Evolutionary conservation across 148 eudicot species (phyloP).

Genomic region (Agrostemma githago): DNA sequence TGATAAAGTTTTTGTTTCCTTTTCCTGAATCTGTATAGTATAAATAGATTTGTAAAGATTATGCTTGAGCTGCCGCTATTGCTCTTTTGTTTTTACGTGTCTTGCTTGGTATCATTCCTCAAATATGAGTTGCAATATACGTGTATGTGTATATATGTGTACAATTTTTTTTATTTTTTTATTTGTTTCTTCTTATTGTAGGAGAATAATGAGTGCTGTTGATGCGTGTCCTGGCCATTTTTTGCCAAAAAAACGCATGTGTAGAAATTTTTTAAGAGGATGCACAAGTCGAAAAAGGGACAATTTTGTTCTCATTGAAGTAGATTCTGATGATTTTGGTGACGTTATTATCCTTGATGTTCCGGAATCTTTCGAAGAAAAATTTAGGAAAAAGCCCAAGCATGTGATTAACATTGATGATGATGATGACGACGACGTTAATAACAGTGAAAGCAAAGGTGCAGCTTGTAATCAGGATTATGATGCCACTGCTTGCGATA

Average conservation of each 20-base stretch:
- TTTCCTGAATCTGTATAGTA: too few species aligned
- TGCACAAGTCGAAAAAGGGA: slow-evolving; percentile 43
- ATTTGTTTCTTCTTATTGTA: background rate
- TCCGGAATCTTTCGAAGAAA: slow-evolving; percentile 49
- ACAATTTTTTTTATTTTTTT: too few species aligned
- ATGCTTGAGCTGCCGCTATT: too few species aligned
- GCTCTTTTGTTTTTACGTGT: too few species aligned
- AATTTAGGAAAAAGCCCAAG: slow-evolving; percentile 29
- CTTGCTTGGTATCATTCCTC: too few species aligned
- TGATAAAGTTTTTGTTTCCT: too few species aligned
- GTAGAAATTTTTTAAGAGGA: slow-evolving; percentile 37
- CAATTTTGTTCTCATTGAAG: slow-evolving; percentile 64
- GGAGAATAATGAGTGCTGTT: slow-evolving; percentile 43
- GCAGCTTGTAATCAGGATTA: slow-evolving; percentile 22
- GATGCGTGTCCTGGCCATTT: slow-evolving; percentile 30
- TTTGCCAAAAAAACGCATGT: slow-evolving; percentile 35
- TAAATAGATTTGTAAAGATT: too few species aligned
- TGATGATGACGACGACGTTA: slow-evolving; percentile 38
- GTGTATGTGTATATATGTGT: too few species aligned
- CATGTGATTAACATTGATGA: slow-evolving; percentile 68
- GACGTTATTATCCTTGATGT: slow-evolving; percentile 59
- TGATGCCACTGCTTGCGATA: slow-evolving; percentile 35
- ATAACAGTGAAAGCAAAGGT: slow-evolving; percentile 8
- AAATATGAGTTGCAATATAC: too few species aligned
- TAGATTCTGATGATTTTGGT: slow-evolving; percentile 50